A percentile compares a stretch with the other conserved stretches of the same genome.
These are phyloP conservation scores for Shiraia bambusicola DNA, from an alignment of 2,329 filamentous ascomycete genomes.

Conservation along the genomic window DNA sequence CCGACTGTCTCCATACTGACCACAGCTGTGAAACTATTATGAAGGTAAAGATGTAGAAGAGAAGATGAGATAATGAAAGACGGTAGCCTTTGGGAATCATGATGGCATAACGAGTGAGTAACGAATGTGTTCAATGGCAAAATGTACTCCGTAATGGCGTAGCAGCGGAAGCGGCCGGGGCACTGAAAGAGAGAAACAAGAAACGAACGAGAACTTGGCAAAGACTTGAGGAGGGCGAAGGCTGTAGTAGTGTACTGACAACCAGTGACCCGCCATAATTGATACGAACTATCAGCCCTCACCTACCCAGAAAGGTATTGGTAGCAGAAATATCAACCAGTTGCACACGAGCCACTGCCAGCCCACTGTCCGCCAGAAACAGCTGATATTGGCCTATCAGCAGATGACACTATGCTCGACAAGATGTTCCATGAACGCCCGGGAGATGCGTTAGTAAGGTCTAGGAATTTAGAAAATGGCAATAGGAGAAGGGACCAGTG, in stretches of 20 bases:
- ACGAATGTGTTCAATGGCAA: conserved; percentile 12
- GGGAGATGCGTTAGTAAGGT: conserved; percentile 17
- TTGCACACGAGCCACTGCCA: too few relatives aligned
- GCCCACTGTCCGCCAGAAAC: conserved; percentile 15
- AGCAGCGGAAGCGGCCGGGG: conserved; percentile 6
- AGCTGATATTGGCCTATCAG: conserved; percentile 15
- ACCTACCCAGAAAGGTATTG: conserved; percentile 15
- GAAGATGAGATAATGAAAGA: conserved; percentile 27
- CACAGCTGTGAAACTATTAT: conserved; percentile 33
- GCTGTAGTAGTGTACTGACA: conserved; percentile 4
- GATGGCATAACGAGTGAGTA: conserved; percentile 29
- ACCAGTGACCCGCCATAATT: conserved; percentile 5
- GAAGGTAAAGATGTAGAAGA: conserved; percentile 34
- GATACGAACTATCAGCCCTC: conserved; percentile 13
- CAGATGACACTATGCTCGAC: conserved; percentile 9
- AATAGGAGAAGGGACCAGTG: conserved; percentile 20
- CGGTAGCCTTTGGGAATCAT: conserved; percentile 35
- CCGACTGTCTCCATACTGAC: conserved; percentile 31
- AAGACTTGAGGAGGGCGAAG: conserved; percentile 17
- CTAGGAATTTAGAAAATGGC: conserved; percentile 12
- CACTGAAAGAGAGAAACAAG: conserved; percentile 13
- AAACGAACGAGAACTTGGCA: conserved; percentile 19
- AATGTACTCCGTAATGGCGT: conserved; percentile 1
- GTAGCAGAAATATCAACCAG: conserved; percentile 17
- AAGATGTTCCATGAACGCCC: conserved; percentile 18